phyloP scores from a whole-genome alignment of 257 asterid genomes.

The Ballota nigra region DNA sequence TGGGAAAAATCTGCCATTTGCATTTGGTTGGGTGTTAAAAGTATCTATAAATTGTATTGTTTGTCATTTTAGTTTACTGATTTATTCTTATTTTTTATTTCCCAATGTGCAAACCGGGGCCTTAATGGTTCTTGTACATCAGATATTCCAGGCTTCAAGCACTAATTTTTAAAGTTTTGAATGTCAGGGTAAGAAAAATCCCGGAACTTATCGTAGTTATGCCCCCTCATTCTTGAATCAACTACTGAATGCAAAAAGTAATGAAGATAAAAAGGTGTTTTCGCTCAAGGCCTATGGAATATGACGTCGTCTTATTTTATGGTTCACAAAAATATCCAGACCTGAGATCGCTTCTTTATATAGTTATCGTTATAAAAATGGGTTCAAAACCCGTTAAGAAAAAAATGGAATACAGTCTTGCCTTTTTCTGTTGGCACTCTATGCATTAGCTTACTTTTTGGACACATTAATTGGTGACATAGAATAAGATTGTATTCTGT shows the following conservation, averaged over 20 bases:
- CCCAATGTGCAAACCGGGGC: no score
- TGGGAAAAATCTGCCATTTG: constrained; percentile 94
- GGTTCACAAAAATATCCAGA: neutral
- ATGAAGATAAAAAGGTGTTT: constrained; percentile 87
- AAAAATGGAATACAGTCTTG: no score
- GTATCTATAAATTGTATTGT: no score
- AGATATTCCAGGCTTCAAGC: neutral
- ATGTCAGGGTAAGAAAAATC: constrained; percentile 93
- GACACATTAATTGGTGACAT: no score
- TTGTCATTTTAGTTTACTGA: neutral
- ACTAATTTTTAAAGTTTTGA: constrained; percentile 8
- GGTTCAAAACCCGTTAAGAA: no score
- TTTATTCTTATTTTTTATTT: neutral
- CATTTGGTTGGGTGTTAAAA: constrained; percentile 88
- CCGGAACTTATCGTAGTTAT: constrained; percentile 69
- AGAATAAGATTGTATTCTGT: no score
- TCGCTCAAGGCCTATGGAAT: neutral
- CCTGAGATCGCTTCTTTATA: neutral
- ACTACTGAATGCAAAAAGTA: constrained; percentile 68
- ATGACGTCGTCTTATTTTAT: neutral
- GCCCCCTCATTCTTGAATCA: constrained; percentile 72
- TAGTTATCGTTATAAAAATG: neutral
- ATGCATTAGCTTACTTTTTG: neutral
- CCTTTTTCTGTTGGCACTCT: no score
- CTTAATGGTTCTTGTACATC: neutral